These are phyloP conservation scores for Vitis riparia DNA, from an alignment of 164 flowering plant species.

Conservation along the genomic window DNA sequence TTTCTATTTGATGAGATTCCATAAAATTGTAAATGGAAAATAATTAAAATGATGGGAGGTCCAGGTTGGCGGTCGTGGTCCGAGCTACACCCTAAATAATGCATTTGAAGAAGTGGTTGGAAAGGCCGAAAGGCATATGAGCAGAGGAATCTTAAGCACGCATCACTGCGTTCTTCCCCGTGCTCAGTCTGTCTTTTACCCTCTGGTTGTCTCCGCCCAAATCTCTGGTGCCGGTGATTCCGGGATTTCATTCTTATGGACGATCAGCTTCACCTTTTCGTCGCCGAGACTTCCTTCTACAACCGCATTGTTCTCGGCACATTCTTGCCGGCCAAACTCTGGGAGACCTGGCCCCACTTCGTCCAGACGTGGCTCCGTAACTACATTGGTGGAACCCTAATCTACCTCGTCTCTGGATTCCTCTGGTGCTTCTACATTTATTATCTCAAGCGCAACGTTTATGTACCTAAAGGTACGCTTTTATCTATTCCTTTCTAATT, in stretches of 20 bases:
- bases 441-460: conserved; percentile 66
- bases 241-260: conserved; percentile 18
- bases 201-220: neutral
- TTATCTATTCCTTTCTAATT: neutral
- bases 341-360: conserved; percentile 61
- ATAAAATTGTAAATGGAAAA: no score
- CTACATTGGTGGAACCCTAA: conserved; percentile 59
- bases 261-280: conserved; percentile 42
- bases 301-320: conserved; percentile 62
- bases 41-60: no score
- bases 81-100: no score
- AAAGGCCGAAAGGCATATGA: no score
- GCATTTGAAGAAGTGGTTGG: no score
- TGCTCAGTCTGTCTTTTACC: no score
- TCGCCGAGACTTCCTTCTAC: conserved; percentile 60
- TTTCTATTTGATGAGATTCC: no score
- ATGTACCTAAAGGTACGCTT: conserved; percentile 69
- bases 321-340: conserved; percentile 46
- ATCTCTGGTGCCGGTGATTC: neutral
- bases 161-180: neutral
- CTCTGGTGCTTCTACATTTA: conserved; percentile 88
- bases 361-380: conserved; percentile 77
- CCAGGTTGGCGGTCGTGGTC: no score
- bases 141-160: no score
- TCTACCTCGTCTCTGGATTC: conserved; percentile 70